A percentile compares a stretch with the other conserved stretches of the same genome.
phyloP scores from a whole-genome alignment of 805 yeast species.

The Spathaspora sp. region DNA sequence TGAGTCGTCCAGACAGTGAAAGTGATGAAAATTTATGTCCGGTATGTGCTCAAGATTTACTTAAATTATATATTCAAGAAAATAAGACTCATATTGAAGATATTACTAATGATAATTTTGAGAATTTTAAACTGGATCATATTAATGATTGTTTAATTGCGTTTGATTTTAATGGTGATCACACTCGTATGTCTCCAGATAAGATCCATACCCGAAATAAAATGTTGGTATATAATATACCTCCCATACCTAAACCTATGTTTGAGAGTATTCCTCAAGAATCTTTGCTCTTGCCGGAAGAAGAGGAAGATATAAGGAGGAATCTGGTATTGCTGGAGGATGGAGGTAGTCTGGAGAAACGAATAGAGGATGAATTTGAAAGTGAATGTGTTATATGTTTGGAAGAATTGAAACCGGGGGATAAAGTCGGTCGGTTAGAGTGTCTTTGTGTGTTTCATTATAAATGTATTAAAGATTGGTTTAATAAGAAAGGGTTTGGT shows the following conservation, averaged over 20 bases:
- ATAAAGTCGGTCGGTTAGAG: slow-evolving; percentile 86
- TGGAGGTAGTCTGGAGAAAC: background rate
- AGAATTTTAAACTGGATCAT: slow-evolving; percentile 56
- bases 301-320: no score
- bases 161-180: slow-evolving; percentile 58
- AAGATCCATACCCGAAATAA: slow-evolving; percentile 50
- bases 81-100: slow-evolving; percentile 11
- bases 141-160: slow-evolving; percentile 71
- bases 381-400: slow-evolving; percentile 92
- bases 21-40: slow-evolving; percentile 39
- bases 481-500: slow-evolving; percentile 76
- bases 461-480: slow-evolving; percentile 88
- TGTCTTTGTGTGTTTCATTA: slow-evolving; percentile 95
- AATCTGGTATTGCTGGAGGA: no score
- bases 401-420: slow-evolving; percentile 83
- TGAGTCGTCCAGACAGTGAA: slow-evolving; percentile 3
- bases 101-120: slow-evolving; percentile 21
- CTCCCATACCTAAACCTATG: slow-evolving; percentile 42
- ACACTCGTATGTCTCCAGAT: slow-evolving; percentile 35
- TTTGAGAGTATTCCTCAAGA: slow-evolving; percentile 24
- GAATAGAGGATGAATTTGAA: slow-evolving; percentile 29
- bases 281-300: no score
- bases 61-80: slow-evolving; percentile 15
- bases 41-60: slow-evolving; percentile 33
- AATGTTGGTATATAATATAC: slow-evolving; percentile 75